A percentile compares a stretch with the other conserved stretches of the same genome.
phyloP scores from a whole-genome alignment of 73 alveolate species.

The Paramecium biaurelia region DNA sequence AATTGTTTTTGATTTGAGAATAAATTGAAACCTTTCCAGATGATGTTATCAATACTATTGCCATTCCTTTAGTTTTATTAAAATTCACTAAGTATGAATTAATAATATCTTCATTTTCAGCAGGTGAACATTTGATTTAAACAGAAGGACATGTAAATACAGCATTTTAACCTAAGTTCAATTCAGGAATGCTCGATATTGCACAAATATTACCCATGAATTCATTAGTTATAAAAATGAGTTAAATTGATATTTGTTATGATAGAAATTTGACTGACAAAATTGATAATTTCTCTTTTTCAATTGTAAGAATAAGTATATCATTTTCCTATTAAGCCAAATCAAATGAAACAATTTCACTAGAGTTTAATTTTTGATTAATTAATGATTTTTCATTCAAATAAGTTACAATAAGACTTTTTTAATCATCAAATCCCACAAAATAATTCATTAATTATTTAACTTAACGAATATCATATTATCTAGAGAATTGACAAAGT shows the following conservation, averaged over 20 bases:
- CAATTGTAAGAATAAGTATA: not conserved
- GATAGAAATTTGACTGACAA: not conserved
- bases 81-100: not conserved
- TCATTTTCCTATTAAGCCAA: not conserved
- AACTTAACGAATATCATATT: not conserved
- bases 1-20: not conserved
- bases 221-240: not conserved
- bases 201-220: not conserved
- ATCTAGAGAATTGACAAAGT: not conserved
- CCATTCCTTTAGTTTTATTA: not conserved
- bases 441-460: not conserved
- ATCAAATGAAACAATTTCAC: not conserved
- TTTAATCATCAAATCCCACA: not conserved
- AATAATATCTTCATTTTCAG: not conserved
- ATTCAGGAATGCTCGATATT: not conserved
- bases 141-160: not conserved
- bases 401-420: not conserved
- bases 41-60: not conserved
- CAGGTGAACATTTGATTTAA: not conserved
- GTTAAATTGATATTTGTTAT: not conserved
- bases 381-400: not conserved
- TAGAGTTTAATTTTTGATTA: not conserved
- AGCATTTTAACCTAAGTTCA: not conserved
- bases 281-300: not conserved
- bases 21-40: not conserved